Conservation (phyloP, 2,329 filamentous ascomycete species). For the Clonostachys byssicola region DNA sequence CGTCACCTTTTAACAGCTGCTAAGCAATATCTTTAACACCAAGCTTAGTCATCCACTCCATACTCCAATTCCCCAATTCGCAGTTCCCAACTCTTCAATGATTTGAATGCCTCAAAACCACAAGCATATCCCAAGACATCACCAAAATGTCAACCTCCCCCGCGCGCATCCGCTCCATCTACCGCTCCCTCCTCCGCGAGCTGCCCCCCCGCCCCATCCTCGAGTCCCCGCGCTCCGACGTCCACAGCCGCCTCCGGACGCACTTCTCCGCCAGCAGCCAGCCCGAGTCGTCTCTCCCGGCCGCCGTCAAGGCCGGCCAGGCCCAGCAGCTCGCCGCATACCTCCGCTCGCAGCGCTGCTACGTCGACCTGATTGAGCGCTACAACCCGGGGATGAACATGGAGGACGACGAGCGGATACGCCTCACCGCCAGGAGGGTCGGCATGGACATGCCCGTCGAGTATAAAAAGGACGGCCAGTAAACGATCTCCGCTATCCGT, state of each 20-base stretch:
- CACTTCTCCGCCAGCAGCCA: constrained; percentile 62
- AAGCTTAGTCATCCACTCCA: not conserved
- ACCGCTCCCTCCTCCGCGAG: constrained; percentile 85
- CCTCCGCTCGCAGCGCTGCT: constrained; percentile 78
- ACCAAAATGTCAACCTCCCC: constrained; percentile 21
- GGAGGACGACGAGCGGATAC: constrained; percentile 78
- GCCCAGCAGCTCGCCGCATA: constrained; percentile 78
- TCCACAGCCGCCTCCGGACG: constrained; percentile 67
- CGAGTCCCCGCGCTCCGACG: constrained; percentile 54
- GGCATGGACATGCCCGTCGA: constrained; percentile 83
- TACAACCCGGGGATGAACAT: constrained; percentile 93
- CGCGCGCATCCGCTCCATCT: constrained; percentile 65
- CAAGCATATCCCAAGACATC: not conserved
- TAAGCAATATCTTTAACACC: not conserved
- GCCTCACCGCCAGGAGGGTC: constrained; percentile 79
- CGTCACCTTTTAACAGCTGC: not conserved
- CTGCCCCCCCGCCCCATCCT: constrained; percentile 67
- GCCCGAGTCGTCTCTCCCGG: constrained; percentile 45
- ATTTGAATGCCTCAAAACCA: not conserved
- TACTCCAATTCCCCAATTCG: not conserved
- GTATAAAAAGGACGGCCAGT: constrained; percentile 19
- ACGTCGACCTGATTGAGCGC: constrained; percentile 76
- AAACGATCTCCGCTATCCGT: not conserved
- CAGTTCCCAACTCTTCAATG: not conserved
- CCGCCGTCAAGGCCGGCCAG: constrained; percentile 16